phyloP scores from a whole-genome alignment of 2,329 filamentous ascomycete species.

The Fusarium sp. region DNA sequence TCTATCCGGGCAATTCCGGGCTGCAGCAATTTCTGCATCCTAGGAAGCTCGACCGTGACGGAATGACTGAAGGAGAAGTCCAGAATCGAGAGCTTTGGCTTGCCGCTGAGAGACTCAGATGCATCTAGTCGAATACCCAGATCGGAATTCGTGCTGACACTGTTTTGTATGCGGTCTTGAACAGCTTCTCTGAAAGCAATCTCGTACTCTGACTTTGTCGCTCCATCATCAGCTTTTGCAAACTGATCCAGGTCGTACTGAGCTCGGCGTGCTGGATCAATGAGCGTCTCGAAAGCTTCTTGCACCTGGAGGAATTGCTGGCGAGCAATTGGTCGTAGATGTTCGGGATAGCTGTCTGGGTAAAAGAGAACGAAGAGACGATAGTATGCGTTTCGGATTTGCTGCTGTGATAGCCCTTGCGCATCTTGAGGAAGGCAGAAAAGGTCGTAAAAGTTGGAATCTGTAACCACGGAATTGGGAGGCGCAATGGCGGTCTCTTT shows the following conservation, averaged over 20 bases:
- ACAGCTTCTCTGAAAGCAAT: slow-evolving; percentile 37
- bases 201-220: slow-evolving; percentile 30
- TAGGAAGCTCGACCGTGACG: slow-evolving; percentile 50
- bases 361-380: slow-evolving; percentile 59
- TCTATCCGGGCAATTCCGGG: slow-evolving; percentile 42
- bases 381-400: slow-evolving; percentile 58
- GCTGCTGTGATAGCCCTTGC: slow-evolving; percentile 44
- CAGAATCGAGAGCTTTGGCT: slow-evolving; percentile 44
- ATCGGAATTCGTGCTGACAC: slow-evolving; percentile 50
- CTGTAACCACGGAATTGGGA: not conserved
- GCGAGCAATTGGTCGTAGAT: slow-evolving; percentile 53
- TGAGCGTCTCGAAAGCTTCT: slow-evolving; percentile 60
- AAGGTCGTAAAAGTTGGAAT: slow-evolving; percentile 57
- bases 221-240: slow-evolving; percentile 35
- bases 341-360: slow-evolving; percentile 55
- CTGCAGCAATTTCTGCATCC: slow-evolving; percentile 45
- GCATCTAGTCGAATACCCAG: slow-evolving; percentile 53
- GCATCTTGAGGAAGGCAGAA: slow-evolving; percentile 54
- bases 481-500: not conserved
- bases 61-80: slow-evolving; percentile 56
- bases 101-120: slow-evolving; percentile 23
- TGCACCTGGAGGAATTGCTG: slow-evolving; percentile 56
- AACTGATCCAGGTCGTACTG: slow-evolving; percentile 54
- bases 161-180: slow-evolving; percentile 35
- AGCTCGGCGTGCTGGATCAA: slow-evolving; percentile 55